phyloP scores from a whole-genome alignment of 768 basidiomycete genomes.

The Mycena indigotica region DNA sequence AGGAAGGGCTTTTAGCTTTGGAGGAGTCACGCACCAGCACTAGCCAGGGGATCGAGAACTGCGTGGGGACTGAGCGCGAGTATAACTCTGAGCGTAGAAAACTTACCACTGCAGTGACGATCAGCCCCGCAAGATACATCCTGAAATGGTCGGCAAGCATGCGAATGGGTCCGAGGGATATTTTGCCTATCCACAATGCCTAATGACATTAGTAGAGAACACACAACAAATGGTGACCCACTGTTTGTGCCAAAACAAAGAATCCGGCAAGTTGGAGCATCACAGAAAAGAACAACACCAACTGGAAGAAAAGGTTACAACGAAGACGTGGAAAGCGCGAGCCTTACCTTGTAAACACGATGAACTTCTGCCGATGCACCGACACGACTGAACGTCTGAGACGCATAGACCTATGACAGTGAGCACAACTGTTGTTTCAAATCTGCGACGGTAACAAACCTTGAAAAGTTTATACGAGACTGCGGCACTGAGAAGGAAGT shows the following conservation, averaged over 20 bases:
- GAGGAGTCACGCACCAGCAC: constrained; percentile 36
- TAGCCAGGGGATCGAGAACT: constrained; percentile 53
- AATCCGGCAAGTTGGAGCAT: constrained; percentile 51
- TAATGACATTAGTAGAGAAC: background rate
- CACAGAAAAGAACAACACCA: constrained; percentile 52
- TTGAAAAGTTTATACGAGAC: constrained; percentile 47
- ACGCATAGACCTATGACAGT: constrained; percentile 42
- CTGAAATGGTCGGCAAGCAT: constrained; percentile 34
- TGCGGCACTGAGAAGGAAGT: constrained; percentile 39
- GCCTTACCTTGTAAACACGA: constrained; percentile 48
- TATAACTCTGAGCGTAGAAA: background rate
- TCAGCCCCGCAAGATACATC: constrained; percentile 46
- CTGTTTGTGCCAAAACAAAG: constrained; percentile 47
- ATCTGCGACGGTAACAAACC: constrained; percentile 28
- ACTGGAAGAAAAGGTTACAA: constrained; percentile 29
- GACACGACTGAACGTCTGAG: constrained; percentile 49
- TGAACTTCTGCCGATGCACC: constrained; percentile 48
- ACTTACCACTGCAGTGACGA: constrained; percentile 44
- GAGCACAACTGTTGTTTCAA: background rate
- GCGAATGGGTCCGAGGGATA: constrained; percentile 39
- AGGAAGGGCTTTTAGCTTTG: background rate
- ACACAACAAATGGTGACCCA: background rate
- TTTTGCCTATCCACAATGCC: constrained; percentile 53
- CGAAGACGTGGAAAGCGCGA: background rate
- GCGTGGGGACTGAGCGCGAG: background rate